Evolutionary conservation across 202 grass and related monocot species (phyloP), one percentile per base, ranked within the genome.

Genomic region (Zizania palustris): DNA sequence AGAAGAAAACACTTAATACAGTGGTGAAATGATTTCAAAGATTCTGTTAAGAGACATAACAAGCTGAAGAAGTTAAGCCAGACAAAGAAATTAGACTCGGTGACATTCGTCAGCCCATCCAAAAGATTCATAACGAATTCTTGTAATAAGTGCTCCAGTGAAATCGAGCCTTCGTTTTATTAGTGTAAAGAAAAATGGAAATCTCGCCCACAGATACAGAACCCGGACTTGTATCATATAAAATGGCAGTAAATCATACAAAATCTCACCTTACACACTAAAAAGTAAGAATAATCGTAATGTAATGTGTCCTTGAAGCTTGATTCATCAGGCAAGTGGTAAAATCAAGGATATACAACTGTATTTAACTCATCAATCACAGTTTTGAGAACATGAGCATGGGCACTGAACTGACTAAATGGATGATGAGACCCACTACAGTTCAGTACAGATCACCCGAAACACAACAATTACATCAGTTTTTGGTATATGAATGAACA

Each of bases 361-460:
- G 69, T 79, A 74, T 84, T 84, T 71, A 63, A 57, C 69, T 37
- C 19, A 48, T 68, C 61, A 73, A 62, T 66, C 60, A 19, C 11
- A 3, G 9, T 36, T 61, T 83, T 36, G 44, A 62, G 44, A 56
- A 79, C 58, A 8, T 46, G 35, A 59, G 63, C 63, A 73, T 28
- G 65, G 65, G n/a, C 15, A 69, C 18, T 68, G 2, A 46, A 48
- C 64, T 63, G 33, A 63, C 44, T 56, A 80, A 84, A 84, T 42
- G 12, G 40, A 46, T 83, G 45, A 51, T 15, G 46, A 65, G 12
- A 71, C 22, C 74, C 41, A 18, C 46, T 59, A 48, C 11, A 84
- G 15, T 70, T 75, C 46, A 68, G 15, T 70, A 80, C 46, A 68
- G 54, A 45, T 75, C 36, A 51, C 42, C 13, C 7, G 44, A n/a